Evolutionary conservation across 202 grass and related monocot genomes (phyloP), one percentile per base, ranked within the genome.

Genomic region (Schoenoplectus tabernaemontani): DNA sequence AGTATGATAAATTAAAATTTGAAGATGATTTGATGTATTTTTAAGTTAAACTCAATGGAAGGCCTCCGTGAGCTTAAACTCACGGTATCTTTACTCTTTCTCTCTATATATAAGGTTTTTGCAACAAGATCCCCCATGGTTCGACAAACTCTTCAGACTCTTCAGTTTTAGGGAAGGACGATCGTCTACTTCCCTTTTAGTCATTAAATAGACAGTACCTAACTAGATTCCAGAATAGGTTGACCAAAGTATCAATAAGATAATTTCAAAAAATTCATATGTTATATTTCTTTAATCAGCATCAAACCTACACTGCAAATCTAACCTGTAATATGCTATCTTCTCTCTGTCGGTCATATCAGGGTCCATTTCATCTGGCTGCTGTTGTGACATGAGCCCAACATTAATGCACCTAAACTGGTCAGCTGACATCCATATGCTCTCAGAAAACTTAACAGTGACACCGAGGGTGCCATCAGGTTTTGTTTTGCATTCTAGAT

Each of bases 311-410:
- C 47, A 43, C 37, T 43, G 50, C 28, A 78, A 42, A 41, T 78
- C 51, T 78, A 62, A 78, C 76, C 76, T 80, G 32, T 91, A 92
- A 86, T 93, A 97, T 41, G 93, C 82, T 80, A 97, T 88, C 81
- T 93, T 97, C 87, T 97, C 94, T 82, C 89, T 87, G 76, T 93
- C 91, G 0, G 94, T 97, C 94, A 97, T 93, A 81, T 97, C 94
- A 17, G 87, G 61, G 65, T 97, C 94, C 66, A 93, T 91, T 24
- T 97, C 94, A 57, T 83, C 83, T 75, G 91, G 88, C 58, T 92
- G 89, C 0, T 87, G 84, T 81, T 97, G 94, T 6, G 89, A 62
- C 87, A 93, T 83, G 7, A 97, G 91, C 48, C 94, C 94, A 10
- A 97, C 94, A 70, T 97, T 97, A 80, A 97, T 93, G 82, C 94